Evolutionary conservation across 768 basidiomycete genomes (phyloP).

Genomic region (Pisolithus orientalis): DNA sequence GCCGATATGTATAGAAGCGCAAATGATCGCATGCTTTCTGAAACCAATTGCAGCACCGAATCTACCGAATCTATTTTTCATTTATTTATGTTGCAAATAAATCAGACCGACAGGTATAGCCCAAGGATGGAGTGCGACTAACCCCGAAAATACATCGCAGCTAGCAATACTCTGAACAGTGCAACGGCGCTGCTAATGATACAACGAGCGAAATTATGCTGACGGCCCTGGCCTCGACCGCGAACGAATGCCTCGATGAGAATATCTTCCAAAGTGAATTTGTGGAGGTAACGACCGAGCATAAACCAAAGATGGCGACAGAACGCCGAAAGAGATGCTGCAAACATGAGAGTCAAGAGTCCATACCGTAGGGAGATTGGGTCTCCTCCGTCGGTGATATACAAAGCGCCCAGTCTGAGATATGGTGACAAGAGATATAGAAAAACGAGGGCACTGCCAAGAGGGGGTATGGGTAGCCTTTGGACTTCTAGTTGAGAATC

Average conservation of each 20-base stretch:
- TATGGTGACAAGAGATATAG: constrained; percentile 65
- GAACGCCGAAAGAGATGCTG: constrained; percentile 54
- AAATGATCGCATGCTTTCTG: constrained; percentile 25
- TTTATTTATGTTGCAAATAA: constrained; percentile 6
- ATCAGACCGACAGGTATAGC: not conserved
- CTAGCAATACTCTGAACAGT: constrained; percentile 42
- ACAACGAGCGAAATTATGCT: constrained; percentile 37
- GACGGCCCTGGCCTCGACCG: constrained; percentile 44
- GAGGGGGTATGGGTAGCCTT: constrained; percentile 34
- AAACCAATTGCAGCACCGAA: constrained; percentile 43
- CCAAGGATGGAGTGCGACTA: constrained; percentile 20
- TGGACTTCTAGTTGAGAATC: constrained; percentile 3
- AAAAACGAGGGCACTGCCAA: constrained; percentile 53
- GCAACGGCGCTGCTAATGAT: constrained; percentile 41
- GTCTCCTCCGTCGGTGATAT: constrained; percentile 39
- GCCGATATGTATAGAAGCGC: constrained; percentile 38
- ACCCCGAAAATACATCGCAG: constrained; percentile 64
- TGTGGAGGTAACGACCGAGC: constrained; percentile 65
- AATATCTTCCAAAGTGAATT: constrained; percentile 60
- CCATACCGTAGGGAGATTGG: constrained; percentile 42
- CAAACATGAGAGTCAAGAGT: constrained; percentile 43
- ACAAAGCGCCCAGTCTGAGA: constrained; percentile 65
- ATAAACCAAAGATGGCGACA: constrained; percentile 71
- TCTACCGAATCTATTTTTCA: constrained; percentile 45
- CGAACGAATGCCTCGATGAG: constrained; percentile 55